A percentile compares a stretch with the other conserved stretches of the same genome.
phyloP scores from a whole-genome alignment of 2,329 filamentous ascomycete species.

The Diplocarpon mali region DNA sequence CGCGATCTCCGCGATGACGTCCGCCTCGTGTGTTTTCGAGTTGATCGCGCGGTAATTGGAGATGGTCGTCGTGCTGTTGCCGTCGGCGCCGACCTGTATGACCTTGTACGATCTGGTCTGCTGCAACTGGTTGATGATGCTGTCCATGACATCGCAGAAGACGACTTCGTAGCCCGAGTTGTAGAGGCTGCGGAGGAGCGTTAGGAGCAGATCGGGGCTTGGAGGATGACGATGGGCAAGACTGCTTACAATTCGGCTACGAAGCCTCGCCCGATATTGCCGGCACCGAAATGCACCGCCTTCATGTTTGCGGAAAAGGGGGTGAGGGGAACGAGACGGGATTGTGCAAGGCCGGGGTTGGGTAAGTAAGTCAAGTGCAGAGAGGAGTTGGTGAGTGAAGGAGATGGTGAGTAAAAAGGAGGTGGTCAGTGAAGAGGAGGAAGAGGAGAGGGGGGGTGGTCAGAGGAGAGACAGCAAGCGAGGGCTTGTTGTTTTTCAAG shows the following conservation, averaged over 20 bases:
- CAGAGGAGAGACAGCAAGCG: too few species aligned
- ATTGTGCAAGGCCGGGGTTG: too few species aligned
- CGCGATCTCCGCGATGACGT: conserved; percentile 75
- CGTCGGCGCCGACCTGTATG: conserved; percentile 81
- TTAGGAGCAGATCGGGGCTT: background rate
- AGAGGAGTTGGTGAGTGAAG: too few species aligned
- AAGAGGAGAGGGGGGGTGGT: too few species aligned
- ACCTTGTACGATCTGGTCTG: conserved; percentile 70
- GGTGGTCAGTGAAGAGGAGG: too few species aligned
- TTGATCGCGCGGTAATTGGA: conserved; percentile 97
- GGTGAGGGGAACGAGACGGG: too few species aligned
- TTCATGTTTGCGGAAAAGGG: conserved; percentile 35
- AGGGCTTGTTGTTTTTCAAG: too few species aligned
- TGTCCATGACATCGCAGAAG: conserved; percentile 88
- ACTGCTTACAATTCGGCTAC: conserved; percentile 25
- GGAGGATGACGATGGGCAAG: background rate
- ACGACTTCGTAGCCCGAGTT: conserved; percentile 92
- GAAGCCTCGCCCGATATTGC: conserved; percentile 57
- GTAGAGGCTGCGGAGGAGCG: conserved; percentile 46
- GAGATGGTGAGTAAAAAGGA: too few species aligned
- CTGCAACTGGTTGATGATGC: conserved; percentile 71
- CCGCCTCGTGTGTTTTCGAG: conserved; percentile 72
- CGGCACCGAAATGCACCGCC: conserved; percentile 76
- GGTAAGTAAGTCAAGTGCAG: too few species aligned
- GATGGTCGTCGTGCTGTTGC: conserved; percentile 71